Percentiles rank a stretch among this genome's conserved stretches.
phyloP scores from a whole-genome alignment of 331 rosid genomes.

The Arachis monticola region DNA sequence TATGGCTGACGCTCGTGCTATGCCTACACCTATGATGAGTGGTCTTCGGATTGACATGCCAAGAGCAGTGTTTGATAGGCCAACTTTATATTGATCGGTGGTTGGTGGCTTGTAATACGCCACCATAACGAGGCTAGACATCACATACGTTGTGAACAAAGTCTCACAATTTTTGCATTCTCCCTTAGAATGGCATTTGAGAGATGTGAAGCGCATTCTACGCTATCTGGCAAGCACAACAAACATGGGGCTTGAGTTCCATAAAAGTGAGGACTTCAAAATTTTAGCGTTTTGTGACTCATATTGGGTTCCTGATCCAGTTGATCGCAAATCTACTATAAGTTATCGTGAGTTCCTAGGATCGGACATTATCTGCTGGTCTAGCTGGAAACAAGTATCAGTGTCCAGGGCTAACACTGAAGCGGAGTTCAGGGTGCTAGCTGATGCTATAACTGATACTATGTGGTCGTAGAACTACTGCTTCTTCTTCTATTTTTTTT shows the following conservation, averaged over 20 bases:
- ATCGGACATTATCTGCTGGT: neutral
- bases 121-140: neutral
- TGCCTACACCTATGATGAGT: no score
- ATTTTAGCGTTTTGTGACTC: neutral
- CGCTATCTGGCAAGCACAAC: neutral
- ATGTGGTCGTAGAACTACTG: neutral
- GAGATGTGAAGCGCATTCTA: neutral
- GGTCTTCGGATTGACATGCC: no score
- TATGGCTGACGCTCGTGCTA: no score
- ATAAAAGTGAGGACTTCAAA: no score
- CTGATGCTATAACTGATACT: neutral
- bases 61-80: neutral
- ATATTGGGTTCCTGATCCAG: neutral
- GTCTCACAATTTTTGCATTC: no score
- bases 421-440: neutral
- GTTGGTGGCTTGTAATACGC: neutral
- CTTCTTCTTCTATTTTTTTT: no score
- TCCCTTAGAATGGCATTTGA: neutral
- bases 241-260: neutral
- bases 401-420: no score
- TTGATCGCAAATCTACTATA: neutral
- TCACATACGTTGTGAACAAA: neutral
- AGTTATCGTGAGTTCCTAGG: neutral
- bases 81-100: neutral
- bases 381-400: neutral